Base-by-base conservation (phyloP, 2,329 filamentous ascomycete genomes). In the Trichophyton simii region DNA sequence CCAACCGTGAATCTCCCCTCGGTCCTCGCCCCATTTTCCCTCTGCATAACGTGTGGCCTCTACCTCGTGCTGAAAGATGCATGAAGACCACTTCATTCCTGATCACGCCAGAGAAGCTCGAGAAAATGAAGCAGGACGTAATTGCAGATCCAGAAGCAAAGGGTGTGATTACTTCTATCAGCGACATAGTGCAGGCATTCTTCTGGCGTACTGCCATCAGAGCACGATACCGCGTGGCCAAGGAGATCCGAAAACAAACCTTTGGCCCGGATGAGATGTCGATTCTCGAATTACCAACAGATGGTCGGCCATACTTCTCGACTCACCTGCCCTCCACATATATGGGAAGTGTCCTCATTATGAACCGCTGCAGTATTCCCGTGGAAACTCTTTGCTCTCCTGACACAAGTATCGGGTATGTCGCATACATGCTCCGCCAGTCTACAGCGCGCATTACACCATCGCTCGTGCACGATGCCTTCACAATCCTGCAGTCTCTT, bases 181-280 rank as follows among this genome's bases (percentile, higher is more conserved):
- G 57, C 9, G 57, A 59, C 28, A 59, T 59, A 18, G 38, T 59
- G 15, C 57, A 59, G 38, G 57, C 57, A 11, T 59, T 59, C 18
- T 59, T 59, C 57, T 59, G 57, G 57, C 38, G 57, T 36, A 48
- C 57, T 42, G 57, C 57, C 38, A 59, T 59, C 22, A 59, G 57
- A 28, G 57, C 57, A 20, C 31, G 57, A 59, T 59, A 59, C 25
- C 57, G 57, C 18, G 57, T 59, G 8, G 57, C 57, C 13, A 59
- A 42, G 20, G 57, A 59, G 31, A 42, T 59, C 8, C 36, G 44
- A 6, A 59, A 44, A 38, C 36, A 59, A 38, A 59, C 4, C 25
- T 59, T 59, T 25, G 57, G 44, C 8, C 18, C 31, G 13, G 57
- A 59, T 5, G 57, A 59, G 13, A 48, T 44, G 57, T 59, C 57